Evolutionary conservation across 306 rosid genomes (phyloP), one percentile per base, ranked within the genome.

Genomic region (Pyrus betulifolia): DNA sequence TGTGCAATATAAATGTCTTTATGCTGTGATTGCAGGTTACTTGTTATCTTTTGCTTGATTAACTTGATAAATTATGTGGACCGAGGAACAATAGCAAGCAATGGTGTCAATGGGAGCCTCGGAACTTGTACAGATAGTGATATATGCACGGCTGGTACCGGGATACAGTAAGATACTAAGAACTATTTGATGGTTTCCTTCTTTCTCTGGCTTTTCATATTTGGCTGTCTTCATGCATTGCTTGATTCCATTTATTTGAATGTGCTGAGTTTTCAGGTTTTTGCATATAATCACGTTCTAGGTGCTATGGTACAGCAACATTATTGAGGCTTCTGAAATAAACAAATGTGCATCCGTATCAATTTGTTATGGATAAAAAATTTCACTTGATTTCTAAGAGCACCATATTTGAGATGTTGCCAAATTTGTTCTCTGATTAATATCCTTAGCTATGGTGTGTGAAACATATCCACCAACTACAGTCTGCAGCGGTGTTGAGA

Each of bases 111-210:
- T 77, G 98, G 97, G 74, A 88, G 84, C 74, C 83, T 15, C 18
- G 82, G 84, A 86, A 88, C 86, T 70, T 93, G 98, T 87, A 79
- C 85, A 2, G 33, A 78, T 55, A 76, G 79, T 70, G 92, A 91
- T 33, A 76, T 69, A 61, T 93, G 98, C 90, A 71, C 92, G 35
- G 65, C 89, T 40, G 97, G 97, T 69, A 71, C 86, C 6, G 98
- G 98, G 76, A 93, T 93, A 82, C 98, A 93, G 98, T 93, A 88
- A 86, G 97, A 81, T 97, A 89, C 97, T 93, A 89, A 84, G 93
- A 81, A 78, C 72, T 46, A 46, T 78, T 73, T 68, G 44, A 46
- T 25, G 70, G 64, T 23, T 62, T 66, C 30, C 70, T 19, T 71
- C 35, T 27, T 31, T 63, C 49, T 74, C 58, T 61, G 19, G 59